Conservation (phyloP, 805 yeast genomes). For the Saturnispora hagleri region DNA sequence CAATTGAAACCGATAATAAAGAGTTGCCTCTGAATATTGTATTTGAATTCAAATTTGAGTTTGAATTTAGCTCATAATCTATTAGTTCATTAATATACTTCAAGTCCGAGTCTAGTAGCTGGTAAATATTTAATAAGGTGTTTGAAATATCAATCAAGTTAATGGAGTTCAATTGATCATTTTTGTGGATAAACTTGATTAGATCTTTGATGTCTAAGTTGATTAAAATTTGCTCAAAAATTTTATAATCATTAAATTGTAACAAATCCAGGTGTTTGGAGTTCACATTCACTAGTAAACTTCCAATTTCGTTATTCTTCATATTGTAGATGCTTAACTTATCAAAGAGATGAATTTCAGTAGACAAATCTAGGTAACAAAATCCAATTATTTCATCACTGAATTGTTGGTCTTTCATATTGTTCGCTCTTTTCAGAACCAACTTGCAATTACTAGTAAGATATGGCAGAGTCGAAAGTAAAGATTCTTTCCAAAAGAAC, state of each 20-base stretch:
- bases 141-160: slow-evolving; percentile 47
- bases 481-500: slow-evolving; percentile 82
- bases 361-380: slow-evolving; percentile 39
- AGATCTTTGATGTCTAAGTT: slow-evolving; percentile 45
- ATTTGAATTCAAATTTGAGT: slow-evolving; percentile 32
- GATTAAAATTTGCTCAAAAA: slow-evolving; percentile 52
- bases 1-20: slow-evolving; percentile 72
- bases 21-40: slow-evolving; percentile 80
- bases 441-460: slow-evolving; percentile 45
- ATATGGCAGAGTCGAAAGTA: slow-evolving; percentile 48
- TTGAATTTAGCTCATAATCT: slow-evolving; percentile 50
- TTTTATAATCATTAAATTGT: slow-evolving; percentile 49
- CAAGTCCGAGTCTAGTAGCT: slow-evolving; percentile 56
- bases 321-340: slow-evolving; percentile 20
- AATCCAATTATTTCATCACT: slow-evolving; percentile 42
- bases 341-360: slow-evolving; percentile 29
- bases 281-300: slow-evolving; percentile 42
- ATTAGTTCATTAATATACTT: slow-evolving; percentile 67
- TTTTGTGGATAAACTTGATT: slow-evolving; percentile 36
- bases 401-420: slow-evolving; percentile 13
- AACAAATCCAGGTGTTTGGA: slow-evolving; percentile 48
- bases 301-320: slow-evolving; percentile 42
- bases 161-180: slow-evolving; percentile 14
- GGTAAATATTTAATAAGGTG: slow-evolving; percentile 65
- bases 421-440: slow-evolving; percentile 28